A percentile compares a stretch with the other conserved stretches of the same genome.
Conservation (phyloP, 169 alveolate species). For the Plasmodium blacklocki region DNA sequence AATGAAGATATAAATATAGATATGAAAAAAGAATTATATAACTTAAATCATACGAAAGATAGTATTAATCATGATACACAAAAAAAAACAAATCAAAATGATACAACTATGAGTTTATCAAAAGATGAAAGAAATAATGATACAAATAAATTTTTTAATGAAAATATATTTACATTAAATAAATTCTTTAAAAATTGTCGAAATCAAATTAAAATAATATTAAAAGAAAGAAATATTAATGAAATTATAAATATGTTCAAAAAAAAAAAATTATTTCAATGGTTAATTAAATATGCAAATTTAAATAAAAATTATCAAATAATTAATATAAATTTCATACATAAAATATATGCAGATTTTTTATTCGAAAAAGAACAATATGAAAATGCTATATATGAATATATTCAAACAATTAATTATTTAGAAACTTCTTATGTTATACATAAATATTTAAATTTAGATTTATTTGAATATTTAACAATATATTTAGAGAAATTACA, state of each 20-base stretch:
- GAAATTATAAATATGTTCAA: slow-evolving; percentile 62
- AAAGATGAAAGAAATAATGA: slow-evolving; percentile 14
- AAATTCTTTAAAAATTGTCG: slow-evolving; percentile 42
- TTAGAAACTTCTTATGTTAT: slow-evolving; percentile 61
- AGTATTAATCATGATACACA: no score
- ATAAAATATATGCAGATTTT: slow-evolving; percentile 66
- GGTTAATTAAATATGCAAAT: slow-evolving; percentile 48
- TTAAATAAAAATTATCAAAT: slow-evolving; percentile 45
- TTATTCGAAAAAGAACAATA: slow-evolving; percentile 67
- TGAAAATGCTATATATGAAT: slow-evolving; percentile 47
- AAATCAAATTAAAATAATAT: slow-evolving; percentile 52
- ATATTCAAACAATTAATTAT: slow-evolving; percentile 49
- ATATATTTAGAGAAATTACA: slow-evolving; percentile 67
- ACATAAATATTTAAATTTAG: slow-evolving; percentile 68
- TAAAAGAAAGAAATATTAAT: slow-evolving; percentile 62
- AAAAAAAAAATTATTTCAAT: slow-evolving; percentile 55
- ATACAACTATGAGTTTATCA: no score
- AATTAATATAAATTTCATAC: slow-evolving; percentile 25
- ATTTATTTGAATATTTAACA: slow-evolving; percentile 66
- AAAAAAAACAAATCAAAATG: slow-evolving; percentile 17
- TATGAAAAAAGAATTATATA: slow-evolving; percentile 1
- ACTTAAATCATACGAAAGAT: no score
- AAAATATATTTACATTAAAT: slow-evolving; percentile 32
- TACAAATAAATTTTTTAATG: slow-evolving; percentile 19
- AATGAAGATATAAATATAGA: slow-evolving; percentile 21